Conservation (phyloP, 192 early-diverging fungal genomes). For the Diversispora eburnea region DNA sequence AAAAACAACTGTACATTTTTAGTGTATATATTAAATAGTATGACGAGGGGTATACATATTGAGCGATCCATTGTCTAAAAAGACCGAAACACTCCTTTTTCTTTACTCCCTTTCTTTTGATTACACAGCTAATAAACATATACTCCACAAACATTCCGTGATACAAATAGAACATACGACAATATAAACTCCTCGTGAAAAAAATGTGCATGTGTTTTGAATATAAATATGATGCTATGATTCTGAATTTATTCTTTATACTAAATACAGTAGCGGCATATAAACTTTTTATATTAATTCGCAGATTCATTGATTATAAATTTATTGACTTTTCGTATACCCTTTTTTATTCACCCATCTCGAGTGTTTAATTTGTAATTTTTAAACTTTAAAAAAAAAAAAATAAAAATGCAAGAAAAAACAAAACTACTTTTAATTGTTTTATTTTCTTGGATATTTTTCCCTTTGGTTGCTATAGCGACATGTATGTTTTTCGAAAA, state of each 20-base stretch:
- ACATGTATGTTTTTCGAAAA: not conserved
- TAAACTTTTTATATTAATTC: not conserved
- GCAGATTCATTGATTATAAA: not conserved
- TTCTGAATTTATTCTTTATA: constrained; percentile 16
- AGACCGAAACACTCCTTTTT: not conserved
- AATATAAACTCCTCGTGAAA: constrained; percentile 15
- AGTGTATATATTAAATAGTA: too few species aligned
- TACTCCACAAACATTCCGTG: constrained; percentile 20
- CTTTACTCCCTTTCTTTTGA: not conserved
- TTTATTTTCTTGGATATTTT: constrained; percentile 24
- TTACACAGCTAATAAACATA: not conserved
- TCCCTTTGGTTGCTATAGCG: not conserved
- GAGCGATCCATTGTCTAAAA: too few species aligned
- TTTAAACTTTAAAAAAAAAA: not conserved
- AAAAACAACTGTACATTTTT: too few species aligned
- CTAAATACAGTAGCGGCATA: not conserved
- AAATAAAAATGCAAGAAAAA: not conserved
- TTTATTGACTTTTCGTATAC: too few species aligned
- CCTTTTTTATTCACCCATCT: too few species aligned
- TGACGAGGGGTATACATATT: too few species aligned
- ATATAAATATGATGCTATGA: constrained; percentile 14
- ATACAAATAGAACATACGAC: constrained; percentile 3
- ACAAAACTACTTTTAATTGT: not conserved
- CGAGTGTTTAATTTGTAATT: too few species aligned
- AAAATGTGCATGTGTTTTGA: constrained; percentile 6